phyloP scores from a whole-genome alignment of 495 filamentous ascomycete species.

The Penicillium soppii region DNA sequence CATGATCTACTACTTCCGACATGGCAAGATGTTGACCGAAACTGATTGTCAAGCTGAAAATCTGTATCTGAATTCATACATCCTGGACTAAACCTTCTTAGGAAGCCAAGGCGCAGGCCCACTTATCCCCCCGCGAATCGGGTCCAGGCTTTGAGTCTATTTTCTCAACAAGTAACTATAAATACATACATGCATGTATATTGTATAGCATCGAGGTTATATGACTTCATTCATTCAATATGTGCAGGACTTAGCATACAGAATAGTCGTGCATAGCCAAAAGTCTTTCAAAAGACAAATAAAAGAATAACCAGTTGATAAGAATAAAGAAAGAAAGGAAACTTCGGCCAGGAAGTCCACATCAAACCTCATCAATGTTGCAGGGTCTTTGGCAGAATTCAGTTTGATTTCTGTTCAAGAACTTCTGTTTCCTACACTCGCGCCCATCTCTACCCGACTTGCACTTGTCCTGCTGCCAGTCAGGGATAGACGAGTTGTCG shows the following conservation, averaged over 20 bases:
- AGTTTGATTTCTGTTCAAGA: not conserved
- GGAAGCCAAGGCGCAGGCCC: not conserved
- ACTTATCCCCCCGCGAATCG: too few relatives aligned
- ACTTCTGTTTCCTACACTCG: slow-evolving; percentile 4
- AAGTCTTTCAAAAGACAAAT: not conserved
- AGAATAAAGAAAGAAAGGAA: not conserved
- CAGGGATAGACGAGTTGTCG: not conserved
- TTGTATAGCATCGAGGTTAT: too few relatives aligned
- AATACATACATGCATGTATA: too few relatives aligned
- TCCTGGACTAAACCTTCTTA: not conserved
- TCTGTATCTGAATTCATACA: not conserved
- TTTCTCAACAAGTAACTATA: too few relatives aligned
- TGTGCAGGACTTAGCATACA: not conserved
- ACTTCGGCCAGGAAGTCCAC: not conserved
- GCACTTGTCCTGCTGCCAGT: not conserved
- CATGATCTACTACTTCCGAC: not conserved
- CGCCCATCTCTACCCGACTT: slow-evolving; percentile 3
- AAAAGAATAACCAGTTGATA: not conserved
- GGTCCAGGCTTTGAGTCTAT: too few relatives aligned
- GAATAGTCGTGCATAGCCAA: not conserved
- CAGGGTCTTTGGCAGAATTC: slow-evolving; percentile 6
- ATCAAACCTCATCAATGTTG: slow-evolving; percentile 2
- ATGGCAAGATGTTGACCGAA: not conserved
- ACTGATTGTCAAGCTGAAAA: not conserved
- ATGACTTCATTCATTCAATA: not conserved